Evolutionary conservation across 495 filamentous ascomycete species (phyloP).

Genomic region (Xylaria longipes): DNA sequence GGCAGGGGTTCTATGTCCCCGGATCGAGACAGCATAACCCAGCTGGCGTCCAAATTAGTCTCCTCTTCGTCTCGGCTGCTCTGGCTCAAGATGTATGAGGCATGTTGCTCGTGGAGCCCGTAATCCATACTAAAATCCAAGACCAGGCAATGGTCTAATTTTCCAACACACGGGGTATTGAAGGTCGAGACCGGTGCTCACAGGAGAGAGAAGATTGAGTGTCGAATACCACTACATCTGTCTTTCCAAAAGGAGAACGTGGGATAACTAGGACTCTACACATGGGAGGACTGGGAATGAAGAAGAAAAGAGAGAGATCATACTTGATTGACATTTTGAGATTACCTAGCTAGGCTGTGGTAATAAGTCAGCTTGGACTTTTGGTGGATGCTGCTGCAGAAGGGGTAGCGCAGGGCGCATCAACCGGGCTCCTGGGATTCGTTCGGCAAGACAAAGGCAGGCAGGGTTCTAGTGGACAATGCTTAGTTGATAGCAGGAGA

Average conservation of each 20-base stretch:
- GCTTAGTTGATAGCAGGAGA: slow-evolving; percentile 33
- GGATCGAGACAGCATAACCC: slow-evolving; percentile 59
- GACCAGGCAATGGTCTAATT: slow-evolving; percentile 14
- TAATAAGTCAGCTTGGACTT: slow-evolving; percentile 27
- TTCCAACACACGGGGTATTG: slow-evolving; percentile 27
- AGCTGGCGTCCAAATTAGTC: slow-evolving; percentile 57
- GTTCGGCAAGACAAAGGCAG: slow-evolving; percentile 41
- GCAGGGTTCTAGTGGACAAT: slow-evolving; percentile 35
- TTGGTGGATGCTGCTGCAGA: slow-evolving; percentile 26
- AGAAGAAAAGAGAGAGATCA: slow-evolving; percentile 46
- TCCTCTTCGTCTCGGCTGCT: slow-evolving; percentile 42
- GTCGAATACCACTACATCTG: slow-evolving; percentile 22
- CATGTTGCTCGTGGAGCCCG: slow-evolving; percentile 55
- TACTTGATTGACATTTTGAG: slow-evolving; percentile 74
- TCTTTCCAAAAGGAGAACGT: slow-evolving; percentile 13
- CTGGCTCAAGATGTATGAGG: slow-evolving; percentile 43
- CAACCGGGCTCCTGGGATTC: slow-evolving; percentile 45
- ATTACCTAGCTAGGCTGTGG: slow-evolving; percentile 48
- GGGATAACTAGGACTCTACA: slow-evolving; percentile 12
- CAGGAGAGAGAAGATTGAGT: slow-evolving; percentile 29
- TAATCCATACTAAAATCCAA: slow-evolving; percentile 46
- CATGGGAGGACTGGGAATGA: slow-evolving; percentile 26
- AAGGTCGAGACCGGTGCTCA: slow-evolving; percentile 38
- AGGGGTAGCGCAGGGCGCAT: slow-evolving; percentile 35
- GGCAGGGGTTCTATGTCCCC: slow-evolving; percentile 57